Percentiles rank a stretch among this genome's conserved stretches.
These are phyloP conservation scores for Trichoderma endophyticum DNA, from an alignment of 2,329 filamentous ascomycete species.

Conservation along the genomic window DNA sequence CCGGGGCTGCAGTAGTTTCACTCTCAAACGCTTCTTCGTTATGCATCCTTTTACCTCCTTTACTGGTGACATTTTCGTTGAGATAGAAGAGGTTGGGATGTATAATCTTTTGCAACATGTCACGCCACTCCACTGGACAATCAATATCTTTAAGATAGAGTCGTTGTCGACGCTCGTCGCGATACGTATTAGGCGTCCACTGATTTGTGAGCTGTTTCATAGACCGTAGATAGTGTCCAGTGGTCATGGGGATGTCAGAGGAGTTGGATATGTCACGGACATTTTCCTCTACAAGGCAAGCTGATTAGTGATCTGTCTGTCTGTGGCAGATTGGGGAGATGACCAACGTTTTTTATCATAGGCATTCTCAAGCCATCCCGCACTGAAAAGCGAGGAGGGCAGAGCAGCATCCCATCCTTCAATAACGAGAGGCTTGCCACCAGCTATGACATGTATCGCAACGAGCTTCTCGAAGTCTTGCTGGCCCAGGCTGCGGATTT, in stretches of 20 bases:
- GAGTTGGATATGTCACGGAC: constrained; percentile 76
- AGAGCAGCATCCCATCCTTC: constrained; percentile 79
- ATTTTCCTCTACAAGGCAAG: constrained; percentile 62
- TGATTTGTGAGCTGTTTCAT: constrained; percentile 82
- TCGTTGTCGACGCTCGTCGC: constrained; percentile 75
- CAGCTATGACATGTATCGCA: constrained; percentile 74
- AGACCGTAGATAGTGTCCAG: constrained; percentile 84
- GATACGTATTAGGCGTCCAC: constrained; percentile 72
- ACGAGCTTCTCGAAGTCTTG: constrained; percentile 85
- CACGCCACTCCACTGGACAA: constrained; percentile 82
- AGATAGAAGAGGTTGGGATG: constrained; percentile 85
- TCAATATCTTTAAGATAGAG: constrained; percentile 98
- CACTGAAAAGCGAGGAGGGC: constrained; percentile 74
- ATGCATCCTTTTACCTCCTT: constrained; percentile 33
- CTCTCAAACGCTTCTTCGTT: constrained; percentile 43
- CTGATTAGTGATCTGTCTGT: constrained; percentile 22
- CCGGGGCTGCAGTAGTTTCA: constrained; percentile 61
- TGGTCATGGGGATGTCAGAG: constrained; percentile 76
- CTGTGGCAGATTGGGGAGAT: not conserved
- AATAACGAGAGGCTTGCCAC: constrained; percentile 85
- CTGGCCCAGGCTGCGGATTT: constrained; percentile 72
- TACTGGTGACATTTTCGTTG: constrained; percentile 67
- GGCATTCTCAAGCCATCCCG: constrained; percentile 74
- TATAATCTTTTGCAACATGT: constrained; percentile 72
- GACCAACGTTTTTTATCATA: constrained; percentile 73